Evolutionary conservation across 768 basidiomycete genomes (phyloP).

Genomic region (Kwoniella europaea): DNA sequence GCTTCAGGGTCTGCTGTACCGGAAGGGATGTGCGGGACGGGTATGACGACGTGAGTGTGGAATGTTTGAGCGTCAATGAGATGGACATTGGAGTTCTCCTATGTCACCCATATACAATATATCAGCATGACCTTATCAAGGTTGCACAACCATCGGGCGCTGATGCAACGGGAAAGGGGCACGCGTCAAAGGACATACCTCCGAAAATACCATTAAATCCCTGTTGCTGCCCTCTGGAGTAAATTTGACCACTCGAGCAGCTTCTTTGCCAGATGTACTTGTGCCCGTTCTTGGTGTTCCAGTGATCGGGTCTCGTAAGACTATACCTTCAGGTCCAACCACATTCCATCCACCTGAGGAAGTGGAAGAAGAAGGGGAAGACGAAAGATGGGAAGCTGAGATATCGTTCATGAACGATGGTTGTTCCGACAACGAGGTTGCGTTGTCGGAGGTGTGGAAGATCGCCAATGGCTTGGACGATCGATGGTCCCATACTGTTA

Average conservation of each 20-base stretch:
- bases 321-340: constrained; percentile 18
- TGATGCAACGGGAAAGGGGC: too few relatives aligned
- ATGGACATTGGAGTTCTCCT: constrained; percentile 84
- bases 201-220: constrained; percentile 87
- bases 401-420: constrained; percentile 37
- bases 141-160: background rate
- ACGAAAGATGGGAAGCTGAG: constrained; percentile 7
- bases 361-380: constrained; percentile 15
- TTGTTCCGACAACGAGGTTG: constrained; percentile 18
- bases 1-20: constrained; percentile 21
- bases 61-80: constrained; percentile 86
- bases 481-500: constrained; percentile 58
- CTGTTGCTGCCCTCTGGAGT: constrained; percentile 68
- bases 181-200: constrained; percentile 63
- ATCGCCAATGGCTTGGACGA: constrained; percentile 54
- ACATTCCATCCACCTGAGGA: constrained; percentile 10
- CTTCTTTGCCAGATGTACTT: constrained; percentile 64
- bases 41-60: constrained; percentile 60
- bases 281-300: constrained; percentile 33
- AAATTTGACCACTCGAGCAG: constrained; percentile 85
- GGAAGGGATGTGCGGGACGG: constrained; percentile 42
- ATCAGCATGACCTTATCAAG: background rate
- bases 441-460: constrained; percentile 41
- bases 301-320: constrained; percentile 45
- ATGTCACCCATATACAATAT: background rate